Conservation (phyloP, 345 rosid species). For the Zanthoxylum bungeanum region DNA sequence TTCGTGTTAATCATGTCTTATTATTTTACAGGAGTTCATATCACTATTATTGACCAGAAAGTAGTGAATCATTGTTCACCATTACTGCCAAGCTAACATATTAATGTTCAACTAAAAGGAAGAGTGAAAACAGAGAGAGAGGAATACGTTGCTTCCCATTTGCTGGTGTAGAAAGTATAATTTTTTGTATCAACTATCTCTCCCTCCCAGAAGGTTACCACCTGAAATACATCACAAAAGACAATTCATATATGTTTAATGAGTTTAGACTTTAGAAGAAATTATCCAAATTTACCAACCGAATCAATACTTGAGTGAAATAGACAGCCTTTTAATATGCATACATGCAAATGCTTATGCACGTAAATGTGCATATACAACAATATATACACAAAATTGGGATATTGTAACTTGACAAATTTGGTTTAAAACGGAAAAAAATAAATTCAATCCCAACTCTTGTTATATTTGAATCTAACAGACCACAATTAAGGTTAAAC, state of each 20-base stretch:
- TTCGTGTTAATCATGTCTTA: not conserved
- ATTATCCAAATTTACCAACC: constrained; percentile 1
- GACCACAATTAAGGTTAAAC: too few species aligned
- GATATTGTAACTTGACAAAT: too few species aligned
- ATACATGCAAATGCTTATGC: not conserved
- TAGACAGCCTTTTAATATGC: not conserved
- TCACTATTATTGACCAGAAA: not conserved
- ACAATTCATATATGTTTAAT: not conserved
- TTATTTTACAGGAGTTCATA: not conserved
- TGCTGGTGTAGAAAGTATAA: constrained; percentile 80
- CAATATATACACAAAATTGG: too few species aligned
- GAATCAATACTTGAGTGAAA: not conserved
- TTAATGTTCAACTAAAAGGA: not conserved
- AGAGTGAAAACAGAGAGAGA: not conserved
- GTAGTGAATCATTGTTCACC: not conserved
- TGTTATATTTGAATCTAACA: not conserved
- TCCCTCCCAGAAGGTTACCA: constrained; percentile 96
- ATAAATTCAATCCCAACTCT: not conserved
- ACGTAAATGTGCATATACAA: not conserved
- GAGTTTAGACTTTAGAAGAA: not conserved
- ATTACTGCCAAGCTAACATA: not conserved
- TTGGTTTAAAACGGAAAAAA: too few species aligned
- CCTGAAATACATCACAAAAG: constrained; percentile 41
- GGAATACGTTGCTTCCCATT: constrained; percentile 92
- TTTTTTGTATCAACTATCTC: constrained; percentile 90